Evolutionary conservation across 139 green algal genomes (phyloP).

Genomic region (Raphidocelis subcapitata): DNA sequence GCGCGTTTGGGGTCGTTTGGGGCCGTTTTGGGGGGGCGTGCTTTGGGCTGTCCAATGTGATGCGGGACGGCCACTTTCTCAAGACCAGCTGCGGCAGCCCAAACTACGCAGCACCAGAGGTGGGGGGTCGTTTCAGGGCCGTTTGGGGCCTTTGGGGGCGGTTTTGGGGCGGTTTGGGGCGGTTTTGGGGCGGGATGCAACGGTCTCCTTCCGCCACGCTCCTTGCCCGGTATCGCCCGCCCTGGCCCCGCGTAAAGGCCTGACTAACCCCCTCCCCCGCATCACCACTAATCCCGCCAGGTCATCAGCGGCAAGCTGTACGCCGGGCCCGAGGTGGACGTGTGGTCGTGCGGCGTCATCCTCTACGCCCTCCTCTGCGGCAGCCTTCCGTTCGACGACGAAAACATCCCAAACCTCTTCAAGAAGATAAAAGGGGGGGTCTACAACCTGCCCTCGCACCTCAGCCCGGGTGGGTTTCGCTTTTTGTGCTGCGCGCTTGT

Average conservation of each 20-base stretch:
- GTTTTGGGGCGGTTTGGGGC: too few species aligned
- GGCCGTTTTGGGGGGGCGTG: not conserved
- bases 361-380: conserved; percentile 99
- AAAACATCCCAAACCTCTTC: conserved; percentile 99
- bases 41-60: conserved; percentile 98
- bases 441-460: conserved; percentile 95
- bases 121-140: conserved; percentile 14
- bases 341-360: conserved; percentile 99
- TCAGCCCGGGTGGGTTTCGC: conserved; percentile 61
- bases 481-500: too few species aligned
- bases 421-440: conserved; percentile 99
- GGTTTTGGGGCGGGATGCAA: conserved; percentile 48
- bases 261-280: too few species aligned
- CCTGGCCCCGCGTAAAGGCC: too few species aligned
- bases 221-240: too few species aligned
- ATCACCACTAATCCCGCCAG: too few species aligned
- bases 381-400: conserved; percentile 98
- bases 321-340: conserved; percentile 96
- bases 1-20: not conserved
- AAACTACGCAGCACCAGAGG: conserved; percentile 99
- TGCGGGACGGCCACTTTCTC: conserved; percentile 98
- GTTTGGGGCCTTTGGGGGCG: too few species aligned
- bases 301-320: conserved; percentile 98
- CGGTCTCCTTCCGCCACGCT: too few species aligned
- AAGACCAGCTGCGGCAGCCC: conserved; percentile 97